Evolutionary conservation across 495 filamentous ascomycete species (phyloP), one percentile per base, ranked within the genome.

Genomic region (Aspergillus panamensis): DNA sequence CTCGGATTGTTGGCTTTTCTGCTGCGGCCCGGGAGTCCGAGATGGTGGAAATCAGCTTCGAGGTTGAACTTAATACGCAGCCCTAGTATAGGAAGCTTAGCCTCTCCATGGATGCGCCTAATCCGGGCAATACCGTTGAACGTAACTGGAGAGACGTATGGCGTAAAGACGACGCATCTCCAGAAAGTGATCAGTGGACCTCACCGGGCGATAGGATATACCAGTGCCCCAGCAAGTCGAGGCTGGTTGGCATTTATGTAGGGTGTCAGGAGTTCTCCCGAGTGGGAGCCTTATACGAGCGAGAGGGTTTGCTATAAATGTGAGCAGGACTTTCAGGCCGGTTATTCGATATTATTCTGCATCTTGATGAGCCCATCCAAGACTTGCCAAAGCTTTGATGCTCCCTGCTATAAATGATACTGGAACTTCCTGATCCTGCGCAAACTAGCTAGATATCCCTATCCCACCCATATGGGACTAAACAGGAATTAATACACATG

Each of bases 191-290:
- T 29, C 30, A 44, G 1, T 21, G n/a, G 55, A 8, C 13, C 13
- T 20, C 14, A 8, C 1, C 8, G 3, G 10, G 25, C 0, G 49
- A 43, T 8, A 13, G 25, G 16, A 33, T 54, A 7, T 62, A 58
- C 37, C 13, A 8, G 13, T 8, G 49, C 19, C 60, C 54, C 10
- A 44, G 8, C 1, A 13, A 45, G 35, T 43, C 49, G 12, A 55
- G 43, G 51, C 37, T 59, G 6, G 55, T 55, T 44, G 60, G 60
- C 12, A 37, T 62, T 21, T 62, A 57, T 45, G 54, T 54, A 7
- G 33, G 55, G 1, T 58, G 54, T 50, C 55, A 43, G 42, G 8
- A 53, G 8, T 58, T 62, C 32, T 45, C 19, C 2, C 17, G 5
- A 35, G 0, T 58, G 14, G 60, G 60, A 20, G 54, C 42, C 7